Conservation (phyloP, 1,284 basidiomycete genomes). For the Grifola frondosa region DNA sequence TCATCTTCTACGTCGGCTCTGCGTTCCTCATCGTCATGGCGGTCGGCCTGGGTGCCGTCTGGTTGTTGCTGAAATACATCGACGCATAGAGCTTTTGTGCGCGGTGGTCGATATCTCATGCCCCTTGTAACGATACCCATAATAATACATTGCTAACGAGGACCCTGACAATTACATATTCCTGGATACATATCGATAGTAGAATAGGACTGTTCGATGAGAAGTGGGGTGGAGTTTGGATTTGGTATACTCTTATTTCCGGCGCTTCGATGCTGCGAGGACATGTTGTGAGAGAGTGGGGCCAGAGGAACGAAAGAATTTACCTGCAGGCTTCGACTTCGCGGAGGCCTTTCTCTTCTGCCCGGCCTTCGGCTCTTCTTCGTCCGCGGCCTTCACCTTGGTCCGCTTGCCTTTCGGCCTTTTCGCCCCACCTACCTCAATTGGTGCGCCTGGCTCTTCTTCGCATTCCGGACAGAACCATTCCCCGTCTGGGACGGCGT, state of each 20-base stretch:
- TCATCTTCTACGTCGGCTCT: conserved; percentile 37
- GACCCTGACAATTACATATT: conserved; percentile 5
- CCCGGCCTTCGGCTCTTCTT: conserved; percentile 25
- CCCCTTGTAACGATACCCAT: conserved; percentile 11
- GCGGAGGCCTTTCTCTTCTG: conserved; percentile 35
- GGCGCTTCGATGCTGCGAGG: conserved; percentile 29
- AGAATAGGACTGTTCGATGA: not conserved
- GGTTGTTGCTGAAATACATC: conserved; percentile 32
- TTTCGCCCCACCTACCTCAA: conserved; percentile 27
- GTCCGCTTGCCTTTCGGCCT: conserved; percentile 19
- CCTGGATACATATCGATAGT: not conserved
- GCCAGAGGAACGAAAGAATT: not conserved
- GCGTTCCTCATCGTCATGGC: conserved; percentile 40
- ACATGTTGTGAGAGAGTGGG: not conserved
- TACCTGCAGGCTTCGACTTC: conserved; percentile 16
- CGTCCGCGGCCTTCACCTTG: conserved; percentile 17
- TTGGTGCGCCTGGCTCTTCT: conserved; percentile 34
- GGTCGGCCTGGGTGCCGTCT: conserved; percentile 35
- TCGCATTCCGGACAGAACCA: conserved; percentile 87
- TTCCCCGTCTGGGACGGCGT: conserved; percentile 81
- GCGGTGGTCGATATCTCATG: not conserved
- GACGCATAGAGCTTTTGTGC: not conserved
- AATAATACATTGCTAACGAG: conserved; percentile 12
- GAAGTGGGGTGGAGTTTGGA: not conserved
- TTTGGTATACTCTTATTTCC: no score